Conservation (phyloP, 2,329 filamentous ascomycete species). For the Ophiostoma australiae region DNA sequence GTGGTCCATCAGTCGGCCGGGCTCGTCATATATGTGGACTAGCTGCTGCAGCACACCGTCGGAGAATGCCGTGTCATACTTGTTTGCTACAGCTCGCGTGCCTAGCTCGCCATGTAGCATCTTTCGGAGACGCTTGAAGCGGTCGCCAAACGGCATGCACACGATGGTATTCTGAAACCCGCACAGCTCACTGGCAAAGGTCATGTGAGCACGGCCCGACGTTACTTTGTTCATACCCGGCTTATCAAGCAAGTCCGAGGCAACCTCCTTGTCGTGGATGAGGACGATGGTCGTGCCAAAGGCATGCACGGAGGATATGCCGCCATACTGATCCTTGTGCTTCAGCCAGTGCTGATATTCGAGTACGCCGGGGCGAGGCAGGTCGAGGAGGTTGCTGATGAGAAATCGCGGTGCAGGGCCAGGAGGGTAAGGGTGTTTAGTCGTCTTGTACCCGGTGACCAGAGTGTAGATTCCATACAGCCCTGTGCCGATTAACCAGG, state of each 20-base stretch:
- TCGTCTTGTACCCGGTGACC: not conserved
- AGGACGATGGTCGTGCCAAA: not conserved
- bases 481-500: not conserved
- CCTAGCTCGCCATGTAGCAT: not conserved
- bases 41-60: not conserved
- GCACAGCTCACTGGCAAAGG: not conserved
- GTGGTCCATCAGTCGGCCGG: not conserved
- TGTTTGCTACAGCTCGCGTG: not conserved
- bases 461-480: not conserved
- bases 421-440: not conserved
- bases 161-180: not conserved
- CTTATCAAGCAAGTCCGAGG: not conserved
- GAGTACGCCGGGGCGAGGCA: not conserved
- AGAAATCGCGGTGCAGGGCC: not conserved
- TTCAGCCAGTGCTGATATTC: not conserved
- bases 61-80: not conserved
- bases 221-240: not conserved
- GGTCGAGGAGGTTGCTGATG: not conserved
- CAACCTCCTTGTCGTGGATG: conserved; percentile 6
- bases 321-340: not conserved
- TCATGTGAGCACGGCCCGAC: not conserved
- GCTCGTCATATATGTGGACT: not conserved
- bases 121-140: not conserved
- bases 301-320: not conserved
- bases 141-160: not conserved